A percentile compares a stretch with the other conserved stretches of the same genome.
phyloP scores from a whole-genome alignment of 164 flowering plant genomes.

The Vitis cinerea region DNA sequence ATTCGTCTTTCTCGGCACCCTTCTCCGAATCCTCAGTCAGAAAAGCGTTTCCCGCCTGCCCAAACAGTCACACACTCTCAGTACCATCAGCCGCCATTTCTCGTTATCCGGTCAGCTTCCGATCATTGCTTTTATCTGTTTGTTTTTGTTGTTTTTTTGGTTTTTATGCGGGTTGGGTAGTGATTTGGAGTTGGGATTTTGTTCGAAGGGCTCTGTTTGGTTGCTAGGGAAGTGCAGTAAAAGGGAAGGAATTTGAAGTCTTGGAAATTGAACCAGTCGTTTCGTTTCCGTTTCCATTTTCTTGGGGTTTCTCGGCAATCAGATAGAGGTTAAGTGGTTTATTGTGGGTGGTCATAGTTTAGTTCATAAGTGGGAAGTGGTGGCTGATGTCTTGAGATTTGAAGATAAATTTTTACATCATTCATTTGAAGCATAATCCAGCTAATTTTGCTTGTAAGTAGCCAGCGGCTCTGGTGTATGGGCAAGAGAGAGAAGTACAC shows the following conservation, averaged over 20 bases:
- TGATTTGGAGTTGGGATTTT: neutral
- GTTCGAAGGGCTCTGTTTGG: conserved; percentile 1
- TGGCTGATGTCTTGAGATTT: too few species aligned
- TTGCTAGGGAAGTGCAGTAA: neutral
- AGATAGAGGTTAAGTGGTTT: too few species aligned
- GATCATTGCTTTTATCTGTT: neutral
- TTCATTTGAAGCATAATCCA: too few species aligned
- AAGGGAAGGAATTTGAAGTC: neutral
- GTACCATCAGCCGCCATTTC: neutral
- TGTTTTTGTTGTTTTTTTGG: neutral
- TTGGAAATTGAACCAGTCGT: neutral
- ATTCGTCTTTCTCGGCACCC: conserved; percentile 1
- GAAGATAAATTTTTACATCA: too few species aligned
- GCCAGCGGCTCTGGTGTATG: too few species aligned
- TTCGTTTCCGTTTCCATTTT: too few species aligned
- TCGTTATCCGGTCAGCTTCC: neutral
- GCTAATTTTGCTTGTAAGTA: too few species aligned
- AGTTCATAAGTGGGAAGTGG: too few species aligned
- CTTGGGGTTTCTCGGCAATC: too few species aligned
- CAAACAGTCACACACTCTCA: conserved; percentile 1
- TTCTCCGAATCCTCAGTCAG: conserved; percentile 3
- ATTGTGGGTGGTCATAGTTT: too few species aligned
- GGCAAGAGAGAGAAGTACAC: too few species aligned
- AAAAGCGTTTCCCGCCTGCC: neutral
- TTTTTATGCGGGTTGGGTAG: neutral